phyloP scores from a whole-genome alignment of 768 basidiomycete species.

The Serendipita sp. region DNA sequence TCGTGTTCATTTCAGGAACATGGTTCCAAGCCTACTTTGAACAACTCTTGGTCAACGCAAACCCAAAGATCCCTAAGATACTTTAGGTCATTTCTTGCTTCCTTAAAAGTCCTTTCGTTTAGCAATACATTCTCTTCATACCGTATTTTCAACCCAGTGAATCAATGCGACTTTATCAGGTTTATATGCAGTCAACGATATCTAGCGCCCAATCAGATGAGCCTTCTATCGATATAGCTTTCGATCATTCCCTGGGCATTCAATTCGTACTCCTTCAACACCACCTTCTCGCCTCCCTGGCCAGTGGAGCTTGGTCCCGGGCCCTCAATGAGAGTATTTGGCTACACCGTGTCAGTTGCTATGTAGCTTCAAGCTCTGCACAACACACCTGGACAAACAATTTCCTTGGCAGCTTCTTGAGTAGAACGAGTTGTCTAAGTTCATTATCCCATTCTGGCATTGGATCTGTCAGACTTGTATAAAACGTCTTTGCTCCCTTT shows the following conservation, averaged over 20 bases:
- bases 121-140: too few relatives aligned
- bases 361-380: background rate
- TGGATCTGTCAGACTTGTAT: slow-evolving; percentile 63
- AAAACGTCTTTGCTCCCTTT: slow-evolving; percentile 59
- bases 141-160: too few relatives aligned
- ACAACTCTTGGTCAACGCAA: slow-evolving; percentile 17
- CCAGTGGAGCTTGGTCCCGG: slow-evolving; percentile 59
- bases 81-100: slow-evolving; percentile 2
- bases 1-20: slow-evolving; percentile 7
- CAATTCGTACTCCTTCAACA: slow-evolving; percentile 63
- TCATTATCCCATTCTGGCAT: slow-evolving; percentile 53
- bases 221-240: slow-evolving; percentile 58
- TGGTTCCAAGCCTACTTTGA: slow-evolving; percentile 23
- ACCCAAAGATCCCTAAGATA: background rate
- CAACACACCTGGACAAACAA: slow-evolving; percentile 41
- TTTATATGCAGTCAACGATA: too few relatives aligned
- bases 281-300: slow-evolving; percentile 40
- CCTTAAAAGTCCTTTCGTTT: too few relatives aligned
- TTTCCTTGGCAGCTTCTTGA: slow-evolving; percentile 70
- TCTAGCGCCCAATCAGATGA: slow-evolving; percentile 18
- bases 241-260: slow-evolving; percentile 59
- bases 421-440: slow-evolving; percentile 59
- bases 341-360: background rate
- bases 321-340: background rate
- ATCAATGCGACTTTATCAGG: too few relatives aligned